phyloP scores from a whole-genome alignment of 2,329 filamentous ascomycete species.

The Amesomyces nigricolor region DNA sequence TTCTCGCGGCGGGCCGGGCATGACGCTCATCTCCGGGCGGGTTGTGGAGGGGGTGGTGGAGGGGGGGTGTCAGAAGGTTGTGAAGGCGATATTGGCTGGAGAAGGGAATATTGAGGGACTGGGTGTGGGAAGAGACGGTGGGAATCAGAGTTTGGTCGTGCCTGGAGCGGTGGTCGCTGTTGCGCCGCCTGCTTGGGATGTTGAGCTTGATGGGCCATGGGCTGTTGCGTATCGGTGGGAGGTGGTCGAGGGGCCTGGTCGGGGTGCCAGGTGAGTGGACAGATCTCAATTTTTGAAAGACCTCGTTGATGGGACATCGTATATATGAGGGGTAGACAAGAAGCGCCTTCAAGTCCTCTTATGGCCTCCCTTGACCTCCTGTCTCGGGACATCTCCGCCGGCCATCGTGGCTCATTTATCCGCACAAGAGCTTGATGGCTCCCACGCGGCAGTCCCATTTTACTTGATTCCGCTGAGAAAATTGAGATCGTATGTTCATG shows the following conservation, averaged over 20 bases:
- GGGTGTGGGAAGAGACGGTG: constrained; percentile 24
- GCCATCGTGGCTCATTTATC: no score
- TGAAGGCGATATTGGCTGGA: constrained; percentile 11
- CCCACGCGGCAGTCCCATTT: no score
- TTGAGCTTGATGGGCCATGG: constrained; percentile 32
- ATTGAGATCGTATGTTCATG: no score
- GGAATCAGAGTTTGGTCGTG: constrained; percentile 25
- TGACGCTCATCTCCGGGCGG: constrained; percentile 29
- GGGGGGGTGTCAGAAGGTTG: neutral
- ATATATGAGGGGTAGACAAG: no score
- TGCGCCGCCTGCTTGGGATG: constrained; percentile 35
- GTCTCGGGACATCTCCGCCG: no score
- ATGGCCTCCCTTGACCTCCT: no score
- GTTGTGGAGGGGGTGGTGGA: constrained; percentile 1
- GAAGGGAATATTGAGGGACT: constrained; percentile 13
- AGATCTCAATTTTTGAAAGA: neutral
- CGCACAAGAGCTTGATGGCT: no score
- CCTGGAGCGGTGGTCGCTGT: constrained; percentile 31
- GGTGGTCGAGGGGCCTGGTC: constrained; percentile 1
- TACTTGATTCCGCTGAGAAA: no score
- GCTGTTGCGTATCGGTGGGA: constrained; percentile 37
- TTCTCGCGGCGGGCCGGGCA: constrained; percentile 16
- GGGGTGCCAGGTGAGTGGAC: neutral
- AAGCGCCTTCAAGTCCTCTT: no score
- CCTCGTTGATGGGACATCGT: no score